Conservation (phyloP, 768 basidiomycete species). For the Vishniacozyma victoriae region DNA sequence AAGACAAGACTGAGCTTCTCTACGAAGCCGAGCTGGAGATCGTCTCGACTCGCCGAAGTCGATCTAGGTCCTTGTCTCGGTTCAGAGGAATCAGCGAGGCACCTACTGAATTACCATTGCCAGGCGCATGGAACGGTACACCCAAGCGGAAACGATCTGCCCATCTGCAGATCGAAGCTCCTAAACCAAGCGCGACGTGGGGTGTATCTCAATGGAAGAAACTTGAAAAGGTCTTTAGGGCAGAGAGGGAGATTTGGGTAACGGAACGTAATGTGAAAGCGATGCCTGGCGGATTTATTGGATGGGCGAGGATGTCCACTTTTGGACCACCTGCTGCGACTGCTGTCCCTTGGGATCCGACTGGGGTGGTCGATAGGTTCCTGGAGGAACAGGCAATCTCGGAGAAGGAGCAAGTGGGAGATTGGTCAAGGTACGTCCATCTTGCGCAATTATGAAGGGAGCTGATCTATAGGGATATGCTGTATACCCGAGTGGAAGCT, state of each 20-base stretch:
- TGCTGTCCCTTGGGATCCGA: too few relatives aligned
- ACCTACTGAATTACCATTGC: slow-evolving; percentile 4
- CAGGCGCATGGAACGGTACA: slow-evolving; percentile 27
- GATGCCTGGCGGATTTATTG: slow-evolving; percentile 18
- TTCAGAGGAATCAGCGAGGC: not conserved
- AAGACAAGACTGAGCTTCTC: slow-evolving; percentile 55
- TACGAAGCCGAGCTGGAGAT: slow-evolving; percentile 58
- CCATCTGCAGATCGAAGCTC: not conserved
- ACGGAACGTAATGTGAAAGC: slow-evolving; percentile 30
- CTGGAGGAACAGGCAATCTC: slow-evolving; percentile 15
- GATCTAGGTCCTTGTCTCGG: slow-evolving; percentile 3
- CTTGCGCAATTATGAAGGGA: not conserved
- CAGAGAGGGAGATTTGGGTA: slow-evolving; percentile 26
- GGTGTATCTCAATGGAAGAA: slow-evolving; percentile 37
- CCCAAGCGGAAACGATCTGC: slow-evolving; percentile 11
- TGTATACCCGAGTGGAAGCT: slow-evolving; percentile 25
- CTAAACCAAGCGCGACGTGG: slow-evolving; percentile 11
- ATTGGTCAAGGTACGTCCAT: slow-evolving; percentile 21
- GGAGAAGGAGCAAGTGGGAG: slow-evolving; percentile 8
- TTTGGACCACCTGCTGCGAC: slow-evolving; percentile 2
- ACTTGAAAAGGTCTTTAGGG: slow-evolving; percentile 31
- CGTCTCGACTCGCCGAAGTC: slow-evolving; percentile 16
- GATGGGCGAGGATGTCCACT: slow-evolving; percentile 25
- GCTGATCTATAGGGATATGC: slow-evolving; percentile 11
- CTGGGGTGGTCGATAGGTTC: slow-evolving; percentile 28